Evolutionary conservation across 169 alveolate genomes (phyloP).

Genomic region (Plasmodium vivax): DNA sequence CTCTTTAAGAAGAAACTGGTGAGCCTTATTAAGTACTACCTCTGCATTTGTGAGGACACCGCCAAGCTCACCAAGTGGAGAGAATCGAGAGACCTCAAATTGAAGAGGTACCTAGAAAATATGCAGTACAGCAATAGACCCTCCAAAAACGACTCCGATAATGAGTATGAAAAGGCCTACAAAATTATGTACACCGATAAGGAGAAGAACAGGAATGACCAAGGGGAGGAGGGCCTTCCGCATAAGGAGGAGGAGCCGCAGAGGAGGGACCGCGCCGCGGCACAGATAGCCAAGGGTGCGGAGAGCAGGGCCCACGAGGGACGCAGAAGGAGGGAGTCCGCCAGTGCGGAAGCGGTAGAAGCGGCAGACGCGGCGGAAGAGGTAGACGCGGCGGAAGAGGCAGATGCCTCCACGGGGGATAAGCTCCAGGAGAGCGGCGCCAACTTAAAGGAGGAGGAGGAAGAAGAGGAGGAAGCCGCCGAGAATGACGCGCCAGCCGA

Average conservation of each 20-base stretch:
- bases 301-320: not conserved
- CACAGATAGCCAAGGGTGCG: not conserved
- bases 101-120: slow-evolving; percentile 41
- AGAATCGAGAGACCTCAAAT: slow-evolving; percentile 45
- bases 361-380: not conserved
- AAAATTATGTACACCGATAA: slow-evolving; percentile 11
- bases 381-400: not conserved
- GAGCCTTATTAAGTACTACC: slow-evolving; percentile 81
- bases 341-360: not conserved
- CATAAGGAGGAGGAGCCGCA: not conserved
- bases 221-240: not conserved
- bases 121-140: not conserved
- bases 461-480: not conserved
- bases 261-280: not conserved
- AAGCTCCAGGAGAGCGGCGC: not conserved
- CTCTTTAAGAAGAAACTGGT: slow-evolving; percentile 85
- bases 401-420: not conserved
- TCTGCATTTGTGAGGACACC: slow-evolving; percentile 79
- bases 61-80: slow-evolving; percentile 83
- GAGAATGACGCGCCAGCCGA: not conserved
- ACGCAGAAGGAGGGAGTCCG: not conserved
- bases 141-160: slow-evolving; percentile 20
- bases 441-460: not conserved
- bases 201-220: not conserved
- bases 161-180: slow-evolving; percentile 54